These are phyloP conservation scores for Plectosphaerella plurivora DNA, from an alignment of 2,329 filamentous ascomycete species.

Conservation along the genomic window DNA sequence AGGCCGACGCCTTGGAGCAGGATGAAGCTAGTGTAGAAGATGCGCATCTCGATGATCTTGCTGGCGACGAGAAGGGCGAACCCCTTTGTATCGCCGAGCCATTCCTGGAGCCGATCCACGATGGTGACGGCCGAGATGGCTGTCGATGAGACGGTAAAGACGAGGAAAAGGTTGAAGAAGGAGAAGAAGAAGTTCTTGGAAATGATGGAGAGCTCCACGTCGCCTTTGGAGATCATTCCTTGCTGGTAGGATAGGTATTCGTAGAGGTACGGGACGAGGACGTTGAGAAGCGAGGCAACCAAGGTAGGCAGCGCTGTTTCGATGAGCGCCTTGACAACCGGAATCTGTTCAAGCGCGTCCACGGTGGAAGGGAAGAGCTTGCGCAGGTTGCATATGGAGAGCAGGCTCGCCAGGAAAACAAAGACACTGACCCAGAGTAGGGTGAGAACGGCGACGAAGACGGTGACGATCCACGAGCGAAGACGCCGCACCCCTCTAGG, in stretches of 20 bases:
- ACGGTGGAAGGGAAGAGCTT: conserved; percentile 69
- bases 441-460: conserved; percentile 76
- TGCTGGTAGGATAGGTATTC: conserved; percentile 88
- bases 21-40: conserved; percentile 92
- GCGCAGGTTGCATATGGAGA: conserved; percentile 77
- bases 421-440: conserved; percentile 86
- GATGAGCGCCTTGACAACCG: conserved; percentile 69
- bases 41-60: conserved; percentile 68
- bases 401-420: conserved; percentile 69
- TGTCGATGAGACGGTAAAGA: conserved; percentile 86
- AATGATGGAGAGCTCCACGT: conserved; percentile 90
- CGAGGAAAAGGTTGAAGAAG: conserved; percentile 97
- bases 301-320: conserved; percentile 85
- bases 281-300: conserved; percentile 79
- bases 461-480: conserved; percentile 78
- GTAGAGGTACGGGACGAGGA: conserved; percentile 90
- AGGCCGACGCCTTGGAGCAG: conserved; percentile 91
- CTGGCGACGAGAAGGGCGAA: conserved; percentile 72
- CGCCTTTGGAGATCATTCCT: conserved; percentile 91
- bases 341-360: conserved; percentile 61
- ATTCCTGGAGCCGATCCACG: conserved; percentile 65
- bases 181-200: conserved; percentile 99
- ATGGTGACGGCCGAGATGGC: conserved; percentile 78
- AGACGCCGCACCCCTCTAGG: conserved; percentile 68
- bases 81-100: conserved; percentile 72